Conservation (phyloP, 2,329 filamentous ascomycete species). For the Hypoxylon rubiginosum region DNA sequence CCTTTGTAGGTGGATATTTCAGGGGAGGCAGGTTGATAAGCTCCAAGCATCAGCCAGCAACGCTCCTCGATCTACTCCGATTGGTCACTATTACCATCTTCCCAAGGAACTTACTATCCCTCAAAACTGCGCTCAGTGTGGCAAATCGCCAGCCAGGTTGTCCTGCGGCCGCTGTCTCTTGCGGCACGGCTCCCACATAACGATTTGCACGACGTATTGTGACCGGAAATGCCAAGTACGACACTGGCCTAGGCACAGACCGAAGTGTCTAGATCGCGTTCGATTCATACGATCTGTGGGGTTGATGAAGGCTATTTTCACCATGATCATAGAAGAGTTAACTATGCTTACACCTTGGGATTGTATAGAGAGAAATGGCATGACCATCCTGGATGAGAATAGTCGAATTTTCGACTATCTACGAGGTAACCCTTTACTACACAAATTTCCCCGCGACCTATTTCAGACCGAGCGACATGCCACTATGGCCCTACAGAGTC, state of each 20-base stretch:
- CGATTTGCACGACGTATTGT: constrained; percentile 13
- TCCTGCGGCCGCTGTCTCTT: not conserved
- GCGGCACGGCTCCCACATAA: not conserved
- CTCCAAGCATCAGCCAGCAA: no score
- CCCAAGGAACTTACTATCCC: not conserved
- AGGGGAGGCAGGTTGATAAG: no score
- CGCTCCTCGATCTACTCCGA: no score
- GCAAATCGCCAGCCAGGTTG: not conserved
- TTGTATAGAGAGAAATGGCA: not conserved
- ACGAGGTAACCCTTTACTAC: not conserved
- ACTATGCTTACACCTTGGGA: not conserved
- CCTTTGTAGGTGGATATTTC: no score
- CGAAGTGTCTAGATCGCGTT: not conserved
- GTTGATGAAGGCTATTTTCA: constrained; percentile 1
- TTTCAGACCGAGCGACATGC: not conserved
- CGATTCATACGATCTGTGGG: not conserved
- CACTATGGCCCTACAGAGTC: constrained; percentile 1
- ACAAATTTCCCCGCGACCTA: not conserved
- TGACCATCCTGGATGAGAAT: constrained; percentile 2
- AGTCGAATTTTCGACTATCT: not conserved
- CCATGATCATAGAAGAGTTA: constrained; percentile 1
- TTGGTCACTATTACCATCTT: not conserved
- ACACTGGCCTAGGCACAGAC: not conserved
- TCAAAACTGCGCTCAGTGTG: not conserved
- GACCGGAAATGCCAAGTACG: not conserved